Evolutionary conservation across 257 asterid genomes (phyloP), one percentile per base, ranked within the genome.

Genomic region (Forsythia viridissima): DNA sequence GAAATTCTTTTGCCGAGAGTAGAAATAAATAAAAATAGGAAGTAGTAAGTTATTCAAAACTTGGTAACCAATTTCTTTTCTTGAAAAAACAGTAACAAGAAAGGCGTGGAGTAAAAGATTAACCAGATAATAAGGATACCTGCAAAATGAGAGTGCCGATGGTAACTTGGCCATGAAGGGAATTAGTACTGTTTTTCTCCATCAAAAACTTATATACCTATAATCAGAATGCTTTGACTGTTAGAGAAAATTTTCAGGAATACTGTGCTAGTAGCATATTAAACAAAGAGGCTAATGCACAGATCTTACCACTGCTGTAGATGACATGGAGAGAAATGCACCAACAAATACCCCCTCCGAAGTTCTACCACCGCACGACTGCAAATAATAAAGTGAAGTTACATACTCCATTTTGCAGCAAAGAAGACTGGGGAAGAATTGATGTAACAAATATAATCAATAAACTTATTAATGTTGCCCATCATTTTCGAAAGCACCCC

Each of bases 321-420:
- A 96, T 79, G 99, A 96, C 98, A 96, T 96, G 34, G 99, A 96
- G 75, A 96, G 97, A 85, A 96, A 96, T 44, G 96, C 93, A 57
- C 99, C 99, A 16, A 96, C 90, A 83, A 96, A 96, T 63, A 96
- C 91, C 52, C 99, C 99, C 87, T 96, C 99, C 8, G 99, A 96
- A 83, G 94, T 79, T 86, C 90, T 86, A 79, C 96, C 99, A 30
- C 99, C 99, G 80, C 98, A 93, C 79, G 92, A 88, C 99, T 96
- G 90, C 89, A 87, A 74, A 76, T 42, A 79, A 82, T 55, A 74
- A 80, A 71, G 77, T 68, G 68, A 75, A 79, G 66, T 61, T 37
- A 65, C 78, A 51, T 67, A 61, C 46, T 72, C 76, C 40, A 72
- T 30, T 79, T 80, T 73, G 83, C 74, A 80, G 42, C 34, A 81